Conservation (phyloP, 192 early-diverging fungal species). For the Glomus cerebriforme region DNA sequence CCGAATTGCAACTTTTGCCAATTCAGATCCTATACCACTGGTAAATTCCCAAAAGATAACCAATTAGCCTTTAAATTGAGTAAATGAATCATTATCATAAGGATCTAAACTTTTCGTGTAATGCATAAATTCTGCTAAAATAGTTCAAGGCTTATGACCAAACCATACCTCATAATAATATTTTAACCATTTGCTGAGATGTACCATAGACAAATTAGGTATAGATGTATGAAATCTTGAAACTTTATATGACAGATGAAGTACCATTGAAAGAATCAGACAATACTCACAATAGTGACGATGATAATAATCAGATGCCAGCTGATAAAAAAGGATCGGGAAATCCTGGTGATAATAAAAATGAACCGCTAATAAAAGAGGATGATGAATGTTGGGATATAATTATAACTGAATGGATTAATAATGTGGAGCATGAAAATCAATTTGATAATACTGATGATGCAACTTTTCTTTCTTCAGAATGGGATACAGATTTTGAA, state of each 20-base stretch:
- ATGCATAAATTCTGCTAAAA: slow-evolving; percentile 5
- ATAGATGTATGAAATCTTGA: not conserved
- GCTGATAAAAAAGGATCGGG: not conserved
- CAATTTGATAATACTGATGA: not conserved
- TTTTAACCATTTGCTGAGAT: slow-evolving; percentile 7
- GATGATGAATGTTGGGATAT: not conserved
- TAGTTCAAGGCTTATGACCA: not conserved
- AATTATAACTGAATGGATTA: slow-evolving; percentile 2
- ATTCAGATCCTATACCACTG: not conserved
- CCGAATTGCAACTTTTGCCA: not conserved
- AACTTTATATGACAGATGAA: slow-evolving; percentile 4
- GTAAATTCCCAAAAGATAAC: slow-evolving; percentile 2
- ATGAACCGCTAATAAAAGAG: not conserved
- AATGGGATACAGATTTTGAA: not conserved
- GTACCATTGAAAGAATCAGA: not conserved
- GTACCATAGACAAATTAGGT: not conserved
- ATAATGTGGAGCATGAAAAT: not conserved
- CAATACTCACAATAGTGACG: not conserved
- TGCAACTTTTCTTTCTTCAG: not conserved
- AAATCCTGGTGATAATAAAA: not conserved
- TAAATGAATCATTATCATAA: slow-evolving; percentile 5
- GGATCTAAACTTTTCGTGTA: not conserved
- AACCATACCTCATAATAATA: not conserved
- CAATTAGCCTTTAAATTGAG: not conserved
- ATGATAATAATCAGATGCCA: not conserved